phyloP scores from a whole-genome alignment of 805 yeast species.

The Kodamaea leandrae region DNA sequence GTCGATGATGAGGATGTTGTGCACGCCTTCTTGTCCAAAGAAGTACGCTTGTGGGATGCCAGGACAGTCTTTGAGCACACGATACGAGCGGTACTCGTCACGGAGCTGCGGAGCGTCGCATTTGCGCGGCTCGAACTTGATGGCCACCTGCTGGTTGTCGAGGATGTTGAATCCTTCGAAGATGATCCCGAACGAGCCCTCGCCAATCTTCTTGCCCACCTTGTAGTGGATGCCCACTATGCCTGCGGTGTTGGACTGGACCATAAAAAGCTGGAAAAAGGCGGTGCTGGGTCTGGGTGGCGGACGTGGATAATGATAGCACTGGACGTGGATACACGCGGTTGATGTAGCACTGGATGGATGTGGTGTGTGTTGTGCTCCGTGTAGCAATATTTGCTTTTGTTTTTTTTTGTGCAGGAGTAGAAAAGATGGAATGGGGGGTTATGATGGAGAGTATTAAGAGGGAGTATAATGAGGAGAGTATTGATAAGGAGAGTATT shows the following conservation, averaged over 20 bases:
- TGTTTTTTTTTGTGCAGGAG: too few relatives aligned
- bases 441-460: too few relatives aligned
- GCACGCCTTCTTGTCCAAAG: slow-evolving; percentile 97
- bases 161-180: slow-evolving; percentile 93
- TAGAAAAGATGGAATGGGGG: neutral
- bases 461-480: too few relatives aligned
- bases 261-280: too few relatives aligned
- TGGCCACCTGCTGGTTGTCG: slow-evolving; percentile 91
- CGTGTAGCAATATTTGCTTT: slow-evolving; percentile 1
- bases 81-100: slow-evolving; percentile 95
- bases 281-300: too few relatives aligned
- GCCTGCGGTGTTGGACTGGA: slow-evolving; percentile 44
- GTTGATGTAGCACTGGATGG: too few relatives aligned
- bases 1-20: slow-evolving; percentile 91
- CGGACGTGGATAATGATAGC: too few relatives aligned
- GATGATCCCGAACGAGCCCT: slow-evolving; percentile 96
- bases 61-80: slow-evolving; percentile 71
- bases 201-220: slow-evolving; percentile 96
- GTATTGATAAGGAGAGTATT: too few relatives aligned
- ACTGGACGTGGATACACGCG: too few relatives aligned
- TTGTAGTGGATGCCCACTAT: slow-evolving; percentile 94
- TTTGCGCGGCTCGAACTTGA: slow-evolving; percentile 94
- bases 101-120: slow-evolving; percentile 96
- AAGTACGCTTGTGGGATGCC: slow-evolving; percentile 97
- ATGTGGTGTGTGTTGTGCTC: too few relatives aligned